phyloP scores from a whole-genome alignment of 805 yeast species.

The Brettanomyces sp. region DNA sequence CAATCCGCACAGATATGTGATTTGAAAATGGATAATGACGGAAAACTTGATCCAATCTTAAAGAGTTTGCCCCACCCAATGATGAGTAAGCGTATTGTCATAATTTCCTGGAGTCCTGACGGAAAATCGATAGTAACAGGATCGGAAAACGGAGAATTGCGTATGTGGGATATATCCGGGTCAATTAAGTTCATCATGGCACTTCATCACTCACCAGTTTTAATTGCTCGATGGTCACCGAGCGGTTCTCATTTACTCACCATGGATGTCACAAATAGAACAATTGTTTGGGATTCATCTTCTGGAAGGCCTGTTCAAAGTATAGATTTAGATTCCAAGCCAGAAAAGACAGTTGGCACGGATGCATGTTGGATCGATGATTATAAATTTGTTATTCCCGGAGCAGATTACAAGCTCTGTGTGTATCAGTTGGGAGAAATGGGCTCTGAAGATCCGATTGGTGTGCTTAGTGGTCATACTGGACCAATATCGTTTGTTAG shows the following conservation, averaged over 20 bases:
- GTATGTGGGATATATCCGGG: constrained; percentile 75
- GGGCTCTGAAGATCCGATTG: constrained; percentile 34
- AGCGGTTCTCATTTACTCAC: constrained; percentile 46
- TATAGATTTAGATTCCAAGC: constrained; percentile 13
- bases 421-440: constrained; percentile 38
- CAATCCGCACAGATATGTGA: constrained; percentile 18
- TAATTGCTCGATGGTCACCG: constrained; percentile 52
- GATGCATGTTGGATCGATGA: constrained; percentile 71
- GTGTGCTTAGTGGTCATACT: constrained; percentile 56
- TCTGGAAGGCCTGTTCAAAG: constrained; percentile 38
- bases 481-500: constrained; percentile 45
- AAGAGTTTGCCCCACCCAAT: constrained; percentile 16
- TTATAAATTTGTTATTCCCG: constrained; percentile 62
- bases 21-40: constrained; percentile 9
- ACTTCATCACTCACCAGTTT: constrained; percentile 45
- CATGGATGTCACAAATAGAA: constrained; percentile 44
- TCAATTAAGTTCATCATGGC: constrained; percentile 46
- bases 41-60: constrained; percentile 7
- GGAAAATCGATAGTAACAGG: constrained; percentile 60
- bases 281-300: constrained; percentile 58
- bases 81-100: constrained; percentile 20
- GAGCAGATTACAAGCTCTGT: constrained; percentile 41
- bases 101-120: constrained; percentile 51
- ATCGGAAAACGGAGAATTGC: constrained; percentile 59
- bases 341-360: constrained; percentile 33